A percentile compares a stretch with the other conserved stretches of the same genome.
Conservation (phyloP, 306 rosid species). For the Quercus engelmannii region DNA sequence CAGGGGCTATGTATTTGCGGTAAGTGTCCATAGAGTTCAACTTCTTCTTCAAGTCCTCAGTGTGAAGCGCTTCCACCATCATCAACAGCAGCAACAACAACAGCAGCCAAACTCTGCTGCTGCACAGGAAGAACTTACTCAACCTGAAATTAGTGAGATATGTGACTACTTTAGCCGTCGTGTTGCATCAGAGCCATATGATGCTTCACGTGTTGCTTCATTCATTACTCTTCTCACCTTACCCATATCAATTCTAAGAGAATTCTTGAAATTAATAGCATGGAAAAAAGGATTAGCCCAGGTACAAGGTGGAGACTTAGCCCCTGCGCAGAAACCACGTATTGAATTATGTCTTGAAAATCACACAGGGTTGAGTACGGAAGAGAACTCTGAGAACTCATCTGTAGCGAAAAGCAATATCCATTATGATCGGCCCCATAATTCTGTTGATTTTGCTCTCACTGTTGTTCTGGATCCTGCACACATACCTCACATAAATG, state of each 20-base stretch:
- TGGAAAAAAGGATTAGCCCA: constrained; percentile 94
- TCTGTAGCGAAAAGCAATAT: constrained; percentile 87
- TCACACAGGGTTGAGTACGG: constrained; percentile 66
- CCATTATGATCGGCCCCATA: constrained; percentile 81
- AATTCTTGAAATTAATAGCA: constrained; percentile 91
- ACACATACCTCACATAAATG: constrained; percentile 81
- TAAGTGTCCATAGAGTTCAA: constrained; percentile 97
- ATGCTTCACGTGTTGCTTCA: constrained; percentile 98
- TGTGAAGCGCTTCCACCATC: constrained; percentile 97
- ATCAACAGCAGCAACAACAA: constrained; percentile 72
- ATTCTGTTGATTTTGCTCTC: constrained; percentile 88
- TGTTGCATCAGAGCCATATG: constrained; percentile 98
- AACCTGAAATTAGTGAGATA: constrained; percentile 84
- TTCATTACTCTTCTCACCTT: constrained; percentile 96
- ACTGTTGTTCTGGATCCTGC: constrained; percentile 97
- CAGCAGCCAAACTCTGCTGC: constrained; percentile 62
- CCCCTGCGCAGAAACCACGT: constrained; percentile 86
- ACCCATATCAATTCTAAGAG: constrained; percentile 88
- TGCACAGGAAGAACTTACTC: constrained; percentile 86
- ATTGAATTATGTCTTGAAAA: constrained; percentile 97
- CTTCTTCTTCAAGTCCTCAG: constrained; percentile 99
- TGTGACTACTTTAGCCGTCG: constrained; percentile 99
- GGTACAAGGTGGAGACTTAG: constrained; percentile 83
- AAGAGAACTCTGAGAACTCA: constrained; percentile 53
- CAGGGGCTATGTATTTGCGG: constrained; percentile 99